Evolutionary conservation across 257 asterid species (phyloP).

Genomic region (Solanum pinnatisectum): DNA sequence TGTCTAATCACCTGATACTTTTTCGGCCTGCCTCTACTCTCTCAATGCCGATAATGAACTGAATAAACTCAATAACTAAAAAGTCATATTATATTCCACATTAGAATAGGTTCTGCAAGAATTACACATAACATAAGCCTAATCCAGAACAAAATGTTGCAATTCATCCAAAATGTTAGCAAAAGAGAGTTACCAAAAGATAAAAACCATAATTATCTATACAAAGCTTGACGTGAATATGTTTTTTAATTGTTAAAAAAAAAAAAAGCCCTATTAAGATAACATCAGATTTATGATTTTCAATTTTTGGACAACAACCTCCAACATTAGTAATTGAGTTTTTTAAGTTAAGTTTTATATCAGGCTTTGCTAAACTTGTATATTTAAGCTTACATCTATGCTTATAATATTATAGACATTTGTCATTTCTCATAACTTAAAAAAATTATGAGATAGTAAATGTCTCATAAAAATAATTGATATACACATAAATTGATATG

Average conservation of each 20-base stretch:
- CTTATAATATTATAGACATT: not conserved
- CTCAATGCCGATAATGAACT: not conserved
- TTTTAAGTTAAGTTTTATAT: not conserved
- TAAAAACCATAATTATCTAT: too few relatives aligned
- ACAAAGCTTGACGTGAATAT: not conserved
- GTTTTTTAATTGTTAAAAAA: not conserved
- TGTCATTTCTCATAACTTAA: not conserved
- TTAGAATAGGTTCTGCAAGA: not conserved
- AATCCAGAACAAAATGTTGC: not conserved
- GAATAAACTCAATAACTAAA: not conserved
- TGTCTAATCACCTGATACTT: too few relatives aligned
- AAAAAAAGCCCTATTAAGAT: not conserved
- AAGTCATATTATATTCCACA: not conserved
- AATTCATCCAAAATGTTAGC: too few relatives aligned
- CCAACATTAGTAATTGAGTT: not conserved
- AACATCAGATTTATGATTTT: not conserved
- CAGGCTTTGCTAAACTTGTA: not conserved
- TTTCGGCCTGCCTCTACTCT: not conserved
- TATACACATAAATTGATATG: not conserved
- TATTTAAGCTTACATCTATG: not conserved
- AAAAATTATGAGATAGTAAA: not conserved
- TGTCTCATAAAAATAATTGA: not conserved
- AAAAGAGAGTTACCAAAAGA: too few relatives aligned
- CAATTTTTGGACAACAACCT: not conserved
- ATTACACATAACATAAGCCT: not conserved